These are phyloP conservation scores for Thyridium curvatum DNA, from an alignment of 2,329 filamentous ascomycete species.

Conservation along the genomic window DNA sequence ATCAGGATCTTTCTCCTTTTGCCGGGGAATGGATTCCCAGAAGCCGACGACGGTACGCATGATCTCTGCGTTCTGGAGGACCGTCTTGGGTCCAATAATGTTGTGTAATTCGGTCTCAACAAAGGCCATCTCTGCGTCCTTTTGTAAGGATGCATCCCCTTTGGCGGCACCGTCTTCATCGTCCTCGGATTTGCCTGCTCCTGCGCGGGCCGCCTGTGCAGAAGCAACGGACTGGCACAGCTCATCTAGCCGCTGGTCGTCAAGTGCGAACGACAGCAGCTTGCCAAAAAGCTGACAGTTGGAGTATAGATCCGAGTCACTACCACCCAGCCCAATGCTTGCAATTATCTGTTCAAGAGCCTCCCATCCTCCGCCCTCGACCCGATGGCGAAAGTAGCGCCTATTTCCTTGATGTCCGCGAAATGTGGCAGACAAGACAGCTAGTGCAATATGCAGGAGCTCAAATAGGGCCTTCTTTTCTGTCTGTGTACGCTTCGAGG, in stretches of 20 bases:
- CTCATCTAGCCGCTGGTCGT: slow-evolving; percentile 66
- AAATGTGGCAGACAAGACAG: slow-evolving; percentile 69
- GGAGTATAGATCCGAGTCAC: slow-evolving; percentile 62
- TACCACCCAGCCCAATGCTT: slow-evolving; percentile 58
- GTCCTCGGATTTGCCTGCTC: background rate
- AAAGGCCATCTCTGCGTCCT: too few species aligned
- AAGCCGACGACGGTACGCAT: slow-evolving; percentile 55
- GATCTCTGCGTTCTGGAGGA: slow-evolving; percentile 56
- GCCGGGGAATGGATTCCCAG: slow-evolving; percentile 56
- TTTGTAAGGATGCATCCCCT: too few species aligned
- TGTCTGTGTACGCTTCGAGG: slow-evolving; percentile 50
- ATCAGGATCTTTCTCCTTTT: slow-evolving; percentile 30
- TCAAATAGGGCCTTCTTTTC: slow-evolving; percentile 62
- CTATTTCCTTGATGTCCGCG: slow-evolving; percentile 78
- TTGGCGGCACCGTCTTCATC: background rate
- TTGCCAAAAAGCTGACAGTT: slow-evolving; percentile 74
- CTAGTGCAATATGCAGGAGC: slow-evolving; percentile 65
- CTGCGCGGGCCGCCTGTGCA: background rate
- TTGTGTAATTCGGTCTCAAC: slow-evolving; percentile 32
- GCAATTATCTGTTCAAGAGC: slow-evolving; percentile 67
- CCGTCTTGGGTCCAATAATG: slow-evolving; percentile 43
- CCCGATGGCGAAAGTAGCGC: slow-evolving; percentile 73
- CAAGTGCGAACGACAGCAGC: slow-evolving; percentile 73
- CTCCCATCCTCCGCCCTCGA: slow-evolving; percentile 74
- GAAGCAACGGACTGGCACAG: slow-evolving; percentile 53